These are phyloP conservation scores for Tylopilus vinaceipallidus DNA, from an alignment of 768 basidiomycete species.

Conservation along the genomic window DNA sequence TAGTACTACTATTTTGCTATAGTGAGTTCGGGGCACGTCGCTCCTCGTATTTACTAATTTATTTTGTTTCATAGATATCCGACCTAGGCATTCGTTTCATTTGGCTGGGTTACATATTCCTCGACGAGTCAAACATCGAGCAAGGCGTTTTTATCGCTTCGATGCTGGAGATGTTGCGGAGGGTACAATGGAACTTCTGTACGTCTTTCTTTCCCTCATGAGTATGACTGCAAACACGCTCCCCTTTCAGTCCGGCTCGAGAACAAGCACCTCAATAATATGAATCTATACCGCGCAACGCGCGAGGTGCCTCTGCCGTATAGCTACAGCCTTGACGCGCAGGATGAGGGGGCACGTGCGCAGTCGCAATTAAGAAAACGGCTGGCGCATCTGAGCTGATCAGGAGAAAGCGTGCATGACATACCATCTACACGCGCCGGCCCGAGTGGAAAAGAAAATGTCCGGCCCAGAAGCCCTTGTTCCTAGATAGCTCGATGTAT, in stretches of 20 bases:
- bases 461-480: too few relatives aligned
- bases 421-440: too few relatives aligned
- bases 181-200: conserved; percentile 95
- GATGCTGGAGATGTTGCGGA: conserved; percentile 71
- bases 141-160: conserved; percentile 67
- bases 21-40: conserved; percentile 38
- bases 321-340: conserved; percentile 45
- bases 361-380: conserved; percentile 15
- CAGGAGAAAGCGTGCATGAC: not conserved
- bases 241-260: conserved; percentile 64
- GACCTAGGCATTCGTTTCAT: conserved; percentile 77
- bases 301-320: conserved; percentile 82
- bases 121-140: conserved; percentile 42
- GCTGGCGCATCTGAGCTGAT: conserved; percentile 20
- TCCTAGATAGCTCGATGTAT: not conserved
- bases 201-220: conserved; percentile 23
- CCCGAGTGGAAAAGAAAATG: too few relatives aligned
- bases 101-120: conserved; percentile 79
- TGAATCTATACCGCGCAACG: conserved; percentile 87
- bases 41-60: not conserved
- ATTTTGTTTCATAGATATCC: conserved; percentile 47
- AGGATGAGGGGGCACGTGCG: conserved; percentile 39
- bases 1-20: conserved; percentile 80
- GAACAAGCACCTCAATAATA: conserved; percentile 91
- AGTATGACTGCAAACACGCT: not conserved